phyloP scores from a whole-genome alignment of 2,329 filamentous ascomycete species.

The Tolypocladium album region DNA sequence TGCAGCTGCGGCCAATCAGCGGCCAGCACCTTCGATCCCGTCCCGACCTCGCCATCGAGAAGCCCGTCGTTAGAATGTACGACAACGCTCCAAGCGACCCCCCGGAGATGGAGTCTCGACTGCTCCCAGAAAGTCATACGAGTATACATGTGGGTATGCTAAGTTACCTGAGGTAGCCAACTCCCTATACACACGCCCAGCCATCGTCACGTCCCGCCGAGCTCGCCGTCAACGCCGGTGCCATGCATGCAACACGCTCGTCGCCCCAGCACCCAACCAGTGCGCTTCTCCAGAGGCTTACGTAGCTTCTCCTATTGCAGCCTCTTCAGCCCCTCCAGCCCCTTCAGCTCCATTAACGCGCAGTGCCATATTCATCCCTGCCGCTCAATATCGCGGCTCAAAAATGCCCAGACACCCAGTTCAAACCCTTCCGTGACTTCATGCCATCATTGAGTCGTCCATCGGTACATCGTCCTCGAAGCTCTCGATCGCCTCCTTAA shows the following conservation, averaged over 20 bases:
- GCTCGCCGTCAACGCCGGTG: slow-evolving; percentile 14
- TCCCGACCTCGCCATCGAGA: background rate
- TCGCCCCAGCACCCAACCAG: slow-evolving; percentile 4
- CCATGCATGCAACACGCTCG: slow-evolving; percentile 25
- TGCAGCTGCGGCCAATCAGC: background rate
- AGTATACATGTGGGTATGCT: background rate
- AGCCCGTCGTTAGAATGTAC: no score
- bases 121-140: background rate
- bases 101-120: background rate
- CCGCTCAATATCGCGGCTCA: background rate
- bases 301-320: no score
- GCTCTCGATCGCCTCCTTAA: slow-evolving; percentile 93
- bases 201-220: background rate
- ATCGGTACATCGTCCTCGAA: slow-evolving; percentile 71
- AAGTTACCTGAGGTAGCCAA: background rate
- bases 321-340: no score
- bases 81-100: no score
- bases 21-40: background rate
- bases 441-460: slow-evolving; percentile 53
- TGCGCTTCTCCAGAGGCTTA: background rate
- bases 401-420: background rate
- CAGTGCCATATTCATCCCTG: slow-evolving; percentile 1
- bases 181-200: background rate
- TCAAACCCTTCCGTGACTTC: slow-evolving; percentile 18
- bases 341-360: slow-evolving; percentile 5